Evolutionary conservation across 345 rosid species (phyloP), one percentile per base, ranked within the genome.

Genomic region (Gossypium sturtianum): DNA sequence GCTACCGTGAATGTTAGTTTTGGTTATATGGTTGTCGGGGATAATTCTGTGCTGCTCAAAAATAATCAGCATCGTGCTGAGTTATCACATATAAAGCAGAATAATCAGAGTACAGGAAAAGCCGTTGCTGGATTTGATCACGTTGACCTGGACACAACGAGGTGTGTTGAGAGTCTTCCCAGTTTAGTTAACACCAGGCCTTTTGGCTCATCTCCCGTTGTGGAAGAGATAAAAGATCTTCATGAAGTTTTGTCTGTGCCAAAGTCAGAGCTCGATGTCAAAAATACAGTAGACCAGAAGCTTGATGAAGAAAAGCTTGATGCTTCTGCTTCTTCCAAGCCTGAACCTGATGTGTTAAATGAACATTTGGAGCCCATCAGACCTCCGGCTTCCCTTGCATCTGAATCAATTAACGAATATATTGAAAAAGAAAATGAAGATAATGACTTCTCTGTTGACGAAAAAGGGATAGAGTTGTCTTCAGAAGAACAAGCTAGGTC

Each of bases 1-100:
- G 97, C 92, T 73, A 78, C 63, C 13, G 71, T 94, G 80, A 86
- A 88, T 81, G 90, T 94, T 76, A 92, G 98, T 83, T 92, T 94
- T 76, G 91, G 97, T 59, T 94, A 94, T 81, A 73, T 78, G 27
- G 94, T 94, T 56, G 71, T 89, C 67, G 88, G 88, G 45, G 93
- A 89, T 75, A 82, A 78, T 80, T 74, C 79, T 15, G 52, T 72
- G 56, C 66, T 87, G n/a, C 76, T 80, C 17, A 75, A 80, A 76
- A 79, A 73, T 78, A 80, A 44, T 70, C 87, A 82, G 81, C 82
- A 73, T 75, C 68, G 66, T 54, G 56, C 77, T 2, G 76, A 80
- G 81, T 73, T 68, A 48, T 79, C 82, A 76, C 87, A 76, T 70
- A 66, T 59, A 70, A 87, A 80, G 60, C 87, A 81, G 82, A 81